phyloP scores from a whole-genome alignment of 1,139 yeast species.

The Pichia sp. region DNA sequence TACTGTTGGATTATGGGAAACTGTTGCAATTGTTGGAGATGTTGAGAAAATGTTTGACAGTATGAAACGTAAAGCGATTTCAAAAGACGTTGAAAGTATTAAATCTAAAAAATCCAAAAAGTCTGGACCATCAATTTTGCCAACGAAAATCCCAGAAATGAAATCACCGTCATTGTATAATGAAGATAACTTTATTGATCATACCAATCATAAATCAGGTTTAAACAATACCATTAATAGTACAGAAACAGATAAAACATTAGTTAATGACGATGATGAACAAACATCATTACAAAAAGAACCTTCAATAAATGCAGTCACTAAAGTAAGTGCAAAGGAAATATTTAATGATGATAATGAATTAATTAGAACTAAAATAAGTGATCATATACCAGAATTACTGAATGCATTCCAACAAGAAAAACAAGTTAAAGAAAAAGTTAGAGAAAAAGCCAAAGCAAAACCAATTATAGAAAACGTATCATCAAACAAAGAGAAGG shows the following conservation, averaged over 20 bases:
- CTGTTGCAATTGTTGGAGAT: slow-evolving; percentile 53
- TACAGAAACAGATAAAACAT: slow-evolving; percentile 11
- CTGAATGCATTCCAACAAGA: slow-evolving; percentile 49
- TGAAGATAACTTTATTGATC: not conserved
- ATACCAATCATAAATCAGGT: not conserved
- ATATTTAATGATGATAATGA: slow-evolving; percentile 12
- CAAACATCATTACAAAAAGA: not conserved
- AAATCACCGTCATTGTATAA: not conserved
- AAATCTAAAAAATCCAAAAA: not conserved
- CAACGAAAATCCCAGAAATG: not conserved
- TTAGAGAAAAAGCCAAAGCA: not conserved
- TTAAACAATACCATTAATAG: not conserved
- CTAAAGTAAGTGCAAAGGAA: slow-evolving; percentile 11
- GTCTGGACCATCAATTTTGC: not conserved
- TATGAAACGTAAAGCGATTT: slow-evolving; percentile 22
- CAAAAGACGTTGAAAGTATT: not conserved
- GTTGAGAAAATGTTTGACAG: slow-evolving; percentile 57
- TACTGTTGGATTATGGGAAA: slow-evolving; percentile 46
- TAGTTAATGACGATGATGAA: slow-evolving; percentile 7
- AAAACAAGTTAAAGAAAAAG: not conserved
- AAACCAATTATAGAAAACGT: not conserved
- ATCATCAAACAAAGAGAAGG: not conserved
- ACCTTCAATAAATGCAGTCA: slow-evolving; percentile 1
- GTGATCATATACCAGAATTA: slow-evolving; percentile 51
- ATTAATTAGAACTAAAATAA: slow-evolving; percentile 37